phyloP scores from a whole-genome alignment of 441 rosid species.

The Geranium incanum region DNA sequence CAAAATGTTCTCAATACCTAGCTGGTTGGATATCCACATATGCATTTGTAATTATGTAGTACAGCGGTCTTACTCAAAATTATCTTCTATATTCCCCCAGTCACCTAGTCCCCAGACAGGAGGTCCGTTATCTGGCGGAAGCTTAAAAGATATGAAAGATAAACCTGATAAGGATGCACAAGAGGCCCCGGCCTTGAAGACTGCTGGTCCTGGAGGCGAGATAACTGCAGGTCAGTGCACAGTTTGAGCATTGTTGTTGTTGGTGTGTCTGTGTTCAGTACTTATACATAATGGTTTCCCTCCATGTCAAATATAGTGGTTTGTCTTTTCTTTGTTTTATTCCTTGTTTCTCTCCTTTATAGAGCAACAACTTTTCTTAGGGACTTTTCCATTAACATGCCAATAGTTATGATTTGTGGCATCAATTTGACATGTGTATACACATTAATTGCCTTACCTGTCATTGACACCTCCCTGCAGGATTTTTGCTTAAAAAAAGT shows the following conservation, averaged over 20 bases:
- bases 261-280: not conserved
- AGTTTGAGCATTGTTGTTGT: conserved; percentile 13
- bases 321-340: not conserved
- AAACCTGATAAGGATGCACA: conserved; percentile 67
- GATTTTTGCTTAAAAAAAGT: conserved; percentile 78
- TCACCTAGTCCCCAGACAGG: conserved; percentile 90
- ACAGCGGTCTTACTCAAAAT: not conserved
- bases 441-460: not conserved
- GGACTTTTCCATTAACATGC: not conserved
- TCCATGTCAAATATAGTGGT: not conserved
- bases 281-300: not conserved
- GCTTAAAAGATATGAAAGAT: conserved; percentile 84
- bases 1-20: not conserved
- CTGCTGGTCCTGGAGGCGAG: conserved; percentile 96
- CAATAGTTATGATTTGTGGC: not conserved
- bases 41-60: not conserved
- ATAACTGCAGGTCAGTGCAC: conserved; percentile 84
- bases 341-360: not conserved
- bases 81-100: conserved; percentile 31
- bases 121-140: conserved; percentile 68
- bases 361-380: not conserved
- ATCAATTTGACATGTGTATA: not conserved
- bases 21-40: conserved; percentile 12
- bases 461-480: conserved; percentile 25
- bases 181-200: conserved; percentile 76